A percentile compares a stretch with the other conserved stretches of the same genome.
Evolutionary conservation across 2,329 filamentous ascomycete species (phyloP).

Genomic region (Aureobasidium melanogenum): DNA sequence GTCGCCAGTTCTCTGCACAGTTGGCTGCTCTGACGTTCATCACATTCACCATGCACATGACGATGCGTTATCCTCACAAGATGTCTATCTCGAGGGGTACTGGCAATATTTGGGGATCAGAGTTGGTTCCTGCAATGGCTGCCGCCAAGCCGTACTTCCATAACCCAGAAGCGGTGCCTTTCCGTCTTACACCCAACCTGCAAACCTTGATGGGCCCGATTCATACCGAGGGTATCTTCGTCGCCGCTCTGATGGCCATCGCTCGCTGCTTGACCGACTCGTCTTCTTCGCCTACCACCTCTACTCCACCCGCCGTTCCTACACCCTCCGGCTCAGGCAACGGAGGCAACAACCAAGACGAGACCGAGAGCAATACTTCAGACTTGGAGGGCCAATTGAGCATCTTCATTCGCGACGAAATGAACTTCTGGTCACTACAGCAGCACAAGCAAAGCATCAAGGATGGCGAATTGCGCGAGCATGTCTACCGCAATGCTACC

Average conservation of each 20-base stretch:
- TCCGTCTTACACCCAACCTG: conserved; percentile 92
- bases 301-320: conserved; percentile 5
- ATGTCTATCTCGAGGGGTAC: conserved; percentile 79
- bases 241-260: conserved; percentile 92
- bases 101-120: conserved; percentile 93
- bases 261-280: conserved; percentile 80
- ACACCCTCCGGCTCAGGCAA: conserved; percentile 13
- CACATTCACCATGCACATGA: conserved; percentile 97
- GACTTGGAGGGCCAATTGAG: conserved; percentile 93
- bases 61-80: conserved; percentile 91
- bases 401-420: conserved; percentile 93
- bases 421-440: conserved; percentile 92
- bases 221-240: conserved; percentile 91
- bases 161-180: conserved; percentile 91
- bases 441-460: conserved; percentile 57
- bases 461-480: conserved; percentile 64
- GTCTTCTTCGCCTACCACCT: conserved; percentile 16
- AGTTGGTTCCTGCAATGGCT: conserved; percentile 86
- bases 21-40: conserved; percentile 93
- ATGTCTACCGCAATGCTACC: conserved; percentile 79
- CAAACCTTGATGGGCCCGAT: conserved; percentile 94
- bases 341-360: not conserved
- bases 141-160: conserved; percentile 79
- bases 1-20: conserved; percentile 92
- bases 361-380: conserved; percentile 16